phyloP scores from a whole-genome alignment of 176 grass and related monocot genomes.

The Oryza glumipatula region DNA sequence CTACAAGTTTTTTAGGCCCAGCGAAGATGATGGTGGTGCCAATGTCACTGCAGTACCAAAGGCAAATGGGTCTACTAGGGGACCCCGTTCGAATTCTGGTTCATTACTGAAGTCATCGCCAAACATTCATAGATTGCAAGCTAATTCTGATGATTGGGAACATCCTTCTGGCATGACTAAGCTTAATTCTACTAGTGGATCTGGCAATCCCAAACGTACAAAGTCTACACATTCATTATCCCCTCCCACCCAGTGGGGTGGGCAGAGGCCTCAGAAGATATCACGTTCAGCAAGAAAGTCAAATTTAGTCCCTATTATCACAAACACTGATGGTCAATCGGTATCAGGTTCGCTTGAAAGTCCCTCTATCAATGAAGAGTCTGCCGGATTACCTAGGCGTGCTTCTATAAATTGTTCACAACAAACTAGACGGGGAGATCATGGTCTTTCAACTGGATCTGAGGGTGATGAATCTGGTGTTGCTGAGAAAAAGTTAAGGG shows the following conservation, averaged over 20 bases:
- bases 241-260: slow-evolving; percentile 77
- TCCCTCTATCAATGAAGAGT: slow-evolving; percentile 52
- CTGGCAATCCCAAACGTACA: slow-evolving; percentile 65
- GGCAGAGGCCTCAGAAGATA: slow-evolving; percentile 91
- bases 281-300: slow-evolving; percentile 86
- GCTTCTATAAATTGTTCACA: slow-evolving; percentile 52
- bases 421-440: slow-evolving; percentile 67
- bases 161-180: slow-evolving; percentile 70
- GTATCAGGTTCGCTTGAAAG: slow-evolving; percentile 56
- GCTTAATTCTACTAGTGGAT: slow-evolving; percentile 62
- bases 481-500: slow-evolving; percentile 76
- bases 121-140: slow-evolving; percentile 56
- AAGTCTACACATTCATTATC: slow-evolving; percentile 70
- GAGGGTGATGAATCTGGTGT: slow-evolving; percentile 65
- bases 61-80: slow-evolving; percentile 61
- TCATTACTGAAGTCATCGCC: slow-evolving; percentile 70
- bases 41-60: slow-evolving; percentile 59
- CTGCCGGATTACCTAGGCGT: slow-evolving; percentile 38
- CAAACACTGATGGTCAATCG: slow-evolving; percentile 51
- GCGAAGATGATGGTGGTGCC: slow-evolving; percentile 54
- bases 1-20: slow-evolving; percentile 50
- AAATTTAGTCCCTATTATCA: slow-evolving; percentile 66
- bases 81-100: slow-evolving; percentile 76
- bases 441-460: slow-evolving; percentile 54
- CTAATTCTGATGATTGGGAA: slow-evolving; percentile 72